phyloP scores from a whole-genome alignment of 345 rosid genomes.

The Populus alba region DNA sequence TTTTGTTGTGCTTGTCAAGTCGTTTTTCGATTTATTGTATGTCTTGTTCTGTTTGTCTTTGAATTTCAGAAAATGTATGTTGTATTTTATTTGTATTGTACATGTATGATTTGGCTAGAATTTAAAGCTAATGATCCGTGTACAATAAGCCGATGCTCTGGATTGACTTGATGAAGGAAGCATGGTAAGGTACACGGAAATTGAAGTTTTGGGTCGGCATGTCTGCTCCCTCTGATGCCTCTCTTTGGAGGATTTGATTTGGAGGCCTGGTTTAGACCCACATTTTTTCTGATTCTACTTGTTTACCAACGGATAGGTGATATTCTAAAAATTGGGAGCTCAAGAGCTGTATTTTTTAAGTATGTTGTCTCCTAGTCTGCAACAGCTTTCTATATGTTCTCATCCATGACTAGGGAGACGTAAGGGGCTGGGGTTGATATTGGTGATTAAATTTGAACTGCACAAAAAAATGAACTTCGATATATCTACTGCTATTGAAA shows the following conservation, averaged over 20 bases:
- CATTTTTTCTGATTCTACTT: conserved; percentile 10
- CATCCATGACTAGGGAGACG: no score
- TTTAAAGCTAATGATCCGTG: background rate
- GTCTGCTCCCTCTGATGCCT: conserved; percentile 43
- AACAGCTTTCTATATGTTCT: no score
- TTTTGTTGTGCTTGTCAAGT: background rate
- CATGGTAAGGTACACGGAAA: conserved; percentile 56
- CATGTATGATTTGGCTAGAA: background rate
- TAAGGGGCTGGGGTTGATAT: no score
- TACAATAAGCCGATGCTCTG: conserved; percentile 57
- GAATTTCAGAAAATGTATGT: background rate
- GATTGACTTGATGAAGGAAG: conserved; percentile 41
- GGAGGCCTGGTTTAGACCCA: conserved; percentile 38
- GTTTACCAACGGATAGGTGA: no score
- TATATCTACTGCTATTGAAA: background rate
- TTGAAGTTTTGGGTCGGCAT: conserved; percentile 26
- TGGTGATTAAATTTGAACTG: no score
- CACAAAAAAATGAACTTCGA: background rate
- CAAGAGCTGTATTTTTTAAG: background rate
- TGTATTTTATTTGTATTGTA: no score
- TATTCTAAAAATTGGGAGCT: no score
- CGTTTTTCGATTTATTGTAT: no score
- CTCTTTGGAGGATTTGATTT: conserved; percentile 14
- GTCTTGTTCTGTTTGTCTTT: no score
- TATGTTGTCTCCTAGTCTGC: background rate